Percentiles rank a stretch among this genome's conserved stretches.
Evolutionary conservation across 257 asterid genomes (phyloP).

Genomic region (Catharanthus roseus): DNA sequence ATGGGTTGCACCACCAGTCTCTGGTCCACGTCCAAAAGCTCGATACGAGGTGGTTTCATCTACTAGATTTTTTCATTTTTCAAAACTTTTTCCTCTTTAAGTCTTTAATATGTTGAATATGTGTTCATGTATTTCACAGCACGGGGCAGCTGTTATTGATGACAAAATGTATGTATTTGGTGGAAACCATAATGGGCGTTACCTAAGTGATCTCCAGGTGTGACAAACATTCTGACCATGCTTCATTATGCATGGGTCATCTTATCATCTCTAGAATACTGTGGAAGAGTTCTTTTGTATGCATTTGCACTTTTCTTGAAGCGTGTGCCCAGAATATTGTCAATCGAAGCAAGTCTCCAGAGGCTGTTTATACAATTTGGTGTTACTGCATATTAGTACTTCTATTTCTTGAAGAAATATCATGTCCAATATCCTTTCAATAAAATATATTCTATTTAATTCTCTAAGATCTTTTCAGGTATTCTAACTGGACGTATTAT

Average conservation of each 20-base stretch:
- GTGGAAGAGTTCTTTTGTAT: not conserved
- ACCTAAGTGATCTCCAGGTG: conserved; percentile 95
- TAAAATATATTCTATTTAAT: not conserved
- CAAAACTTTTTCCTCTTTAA: not conserved
- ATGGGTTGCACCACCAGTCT: conserved; percentile 76
- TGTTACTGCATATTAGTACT: not conserved
- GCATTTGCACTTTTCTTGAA: not conserved
- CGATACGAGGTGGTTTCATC: conserved; percentile 65
- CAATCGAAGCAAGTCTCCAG: not conserved
- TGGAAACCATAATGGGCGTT: conserved; percentile 94
- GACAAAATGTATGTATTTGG: conserved; percentile 94
- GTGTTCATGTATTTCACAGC: conserved; percentile 45
- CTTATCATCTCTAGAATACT: conserved; percentile 16
- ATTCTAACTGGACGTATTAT: not conserved
- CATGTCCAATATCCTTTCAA: not conserved
- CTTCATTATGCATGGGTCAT: conserved; percentile 5
- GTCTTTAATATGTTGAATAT: conserved; percentile 13
- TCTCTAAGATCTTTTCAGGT: not conserved
- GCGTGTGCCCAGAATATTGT: not conserved
- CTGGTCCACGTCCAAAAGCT: conserved; percentile 68
- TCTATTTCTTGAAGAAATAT: not conserved
- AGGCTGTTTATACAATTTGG: not conserved
- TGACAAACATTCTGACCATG: conserved; percentile 22
- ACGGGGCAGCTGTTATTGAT: conserved; percentile 83
- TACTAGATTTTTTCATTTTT: conserved; percentile 10